Evolutionary conservation across 78 protist species (phyloP), one percentile per base, ranked within the genome.

Genomic region (Protostelium mycophagum): DNA sequence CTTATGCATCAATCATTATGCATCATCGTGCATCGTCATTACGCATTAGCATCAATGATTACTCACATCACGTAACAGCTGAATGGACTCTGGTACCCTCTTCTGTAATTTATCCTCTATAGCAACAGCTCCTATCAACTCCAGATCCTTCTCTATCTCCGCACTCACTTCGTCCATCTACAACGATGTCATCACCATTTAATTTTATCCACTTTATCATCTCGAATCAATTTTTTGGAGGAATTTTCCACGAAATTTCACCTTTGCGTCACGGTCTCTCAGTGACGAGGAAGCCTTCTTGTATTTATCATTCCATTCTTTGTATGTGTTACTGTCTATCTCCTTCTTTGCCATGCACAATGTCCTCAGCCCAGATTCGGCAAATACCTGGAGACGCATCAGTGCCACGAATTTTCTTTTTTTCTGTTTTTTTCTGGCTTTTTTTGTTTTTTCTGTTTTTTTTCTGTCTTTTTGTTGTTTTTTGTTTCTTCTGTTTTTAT

Each of bases 311-410:
- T 28, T 92, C 96, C 96, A 96, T 1, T 10, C 87, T 0, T 35
- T 39, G 92, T 95, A 95, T 34, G 83, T 63, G 28, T 90, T 93
- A 1, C 35, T 35, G 1, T 86, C 87, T 16, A 98, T 84, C 31
- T 84, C 90, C n/a, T 83, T 35, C 73, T 84, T 10, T 0, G 98
- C 98, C 83, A 96, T 35, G 86, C 94, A 90, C 16, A 99, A 92
- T 28, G 99, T 98, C 29, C 99, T 95, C n/a, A 97, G 87, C 0
- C 98, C 99, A 28, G 36, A 85, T 28, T 84, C 85, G 0, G 99
- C 98, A 34, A 94, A 96, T 38, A 85, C 88, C 25, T 83, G 83
- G 37, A 95, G 37, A 38, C 25, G 1, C n/a, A 85, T 5, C 5
- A 85, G 16, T 25, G 36, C 16, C 86, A 16, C 37, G 73, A 16